Conservation (phyloP, 345 rosid species). For the Melaleuca quinquenervia region DNA sequence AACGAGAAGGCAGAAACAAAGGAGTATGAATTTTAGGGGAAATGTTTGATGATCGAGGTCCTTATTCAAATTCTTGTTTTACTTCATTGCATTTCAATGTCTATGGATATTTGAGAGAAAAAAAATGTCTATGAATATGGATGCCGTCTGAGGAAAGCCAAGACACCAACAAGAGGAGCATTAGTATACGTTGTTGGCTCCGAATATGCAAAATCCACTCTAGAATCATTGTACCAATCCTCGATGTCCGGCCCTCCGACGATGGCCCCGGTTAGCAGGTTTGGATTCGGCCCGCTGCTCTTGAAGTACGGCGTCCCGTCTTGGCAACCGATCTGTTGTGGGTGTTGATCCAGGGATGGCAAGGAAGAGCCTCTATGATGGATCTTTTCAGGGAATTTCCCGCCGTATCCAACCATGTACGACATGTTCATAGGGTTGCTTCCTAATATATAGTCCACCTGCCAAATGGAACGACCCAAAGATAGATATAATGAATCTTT, state of each 20-base stretch:
- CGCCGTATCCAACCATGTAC: constrained; percentile 82
- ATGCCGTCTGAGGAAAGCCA: constrained; percentile 29
- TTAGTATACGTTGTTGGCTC: constrained; percentile 61
- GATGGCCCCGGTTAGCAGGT: constrained; percentile 59
- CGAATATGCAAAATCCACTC: constrained; percentile 19
- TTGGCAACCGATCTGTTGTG: constrained; percentile 24
- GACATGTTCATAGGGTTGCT: constrained; percentile 65
- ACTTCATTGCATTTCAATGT: neutral
- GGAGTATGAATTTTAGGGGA: neutral
- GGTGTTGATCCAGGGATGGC: constrained; percentile 40
- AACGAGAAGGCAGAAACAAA: neutral
- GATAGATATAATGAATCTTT: neutral
- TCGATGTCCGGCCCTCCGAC: constrained; percentile 67
- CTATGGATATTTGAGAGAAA: neutral
- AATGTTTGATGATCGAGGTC: neutral
- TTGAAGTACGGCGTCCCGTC: constrained; percentile 34
- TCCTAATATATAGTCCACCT: constrained; percentile 82
- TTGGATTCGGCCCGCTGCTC: constrained; percentile 37
- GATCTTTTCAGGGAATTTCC: constrained; percentile 43
- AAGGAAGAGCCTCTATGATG: constrained; percentile 73
- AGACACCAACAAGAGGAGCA: constrained; percentile 51
- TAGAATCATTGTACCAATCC: constrained; percentile 37
- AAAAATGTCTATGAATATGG: neutral
- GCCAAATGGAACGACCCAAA: neutral
- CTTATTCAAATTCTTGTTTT: neutral